A percentile compares a stretch with the other conserved stretches of the same genome.
These are phyloP conservation scores for Tremella yokohamensis DNA, from an alignment of 768 basidiomycete genomes.

Conservation along the genomic window DNA sequence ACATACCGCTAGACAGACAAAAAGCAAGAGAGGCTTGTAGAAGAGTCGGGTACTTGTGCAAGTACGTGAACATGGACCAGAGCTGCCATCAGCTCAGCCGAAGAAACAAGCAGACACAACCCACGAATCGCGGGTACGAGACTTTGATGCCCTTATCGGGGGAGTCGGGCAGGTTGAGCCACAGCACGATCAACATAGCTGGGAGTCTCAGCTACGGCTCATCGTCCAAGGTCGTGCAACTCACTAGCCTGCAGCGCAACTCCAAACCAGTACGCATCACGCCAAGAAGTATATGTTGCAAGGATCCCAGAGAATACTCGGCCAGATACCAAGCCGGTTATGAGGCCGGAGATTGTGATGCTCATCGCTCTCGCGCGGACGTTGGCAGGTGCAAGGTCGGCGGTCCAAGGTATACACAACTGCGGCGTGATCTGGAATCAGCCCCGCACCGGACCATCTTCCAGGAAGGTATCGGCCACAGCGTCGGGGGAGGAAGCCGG, in stretches of 20 bases:
- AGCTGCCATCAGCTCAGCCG: constrained; percentile 26
- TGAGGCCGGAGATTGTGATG: constrained; percentile 54
- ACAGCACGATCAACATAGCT: constrained; percentile 60
- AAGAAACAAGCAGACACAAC: constrained; percentile 1
- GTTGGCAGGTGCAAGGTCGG: constrained; percentile 73
- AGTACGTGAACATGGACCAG: constrained; percentile 69
- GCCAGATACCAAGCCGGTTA: constrained; percentile 42
- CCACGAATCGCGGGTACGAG: constrained; percentile 60
- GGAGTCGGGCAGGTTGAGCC: constrained; percentile 73
- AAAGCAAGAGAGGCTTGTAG: constrained; percentile 62
- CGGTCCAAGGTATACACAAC: constrained; percentile 71
- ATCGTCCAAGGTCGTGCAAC: constrained; percentile 9
- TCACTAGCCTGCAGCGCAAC: constrained; percentile 62
- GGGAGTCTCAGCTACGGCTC: constrained; percentile 12
- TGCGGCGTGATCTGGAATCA: constrained; percentile 48
- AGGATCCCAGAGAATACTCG: constrained; percentile 56
- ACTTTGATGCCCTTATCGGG: constrained; percentile 63
- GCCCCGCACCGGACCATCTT: constrained; percentile 48
- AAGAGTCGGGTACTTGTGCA: constrained; percentile 72
- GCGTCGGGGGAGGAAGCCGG: background rate
- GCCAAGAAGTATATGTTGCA: constrained; percentile 67
- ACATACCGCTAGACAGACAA: constrained; percentile 59
- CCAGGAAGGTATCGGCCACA: too few relatives aligned
- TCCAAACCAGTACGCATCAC: constrained; percentile 72
- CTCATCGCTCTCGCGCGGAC: constrained; percentile 71